Conservation (phyloP, 768 basidiomycete species). For the Lentinula sp. region DNA sequence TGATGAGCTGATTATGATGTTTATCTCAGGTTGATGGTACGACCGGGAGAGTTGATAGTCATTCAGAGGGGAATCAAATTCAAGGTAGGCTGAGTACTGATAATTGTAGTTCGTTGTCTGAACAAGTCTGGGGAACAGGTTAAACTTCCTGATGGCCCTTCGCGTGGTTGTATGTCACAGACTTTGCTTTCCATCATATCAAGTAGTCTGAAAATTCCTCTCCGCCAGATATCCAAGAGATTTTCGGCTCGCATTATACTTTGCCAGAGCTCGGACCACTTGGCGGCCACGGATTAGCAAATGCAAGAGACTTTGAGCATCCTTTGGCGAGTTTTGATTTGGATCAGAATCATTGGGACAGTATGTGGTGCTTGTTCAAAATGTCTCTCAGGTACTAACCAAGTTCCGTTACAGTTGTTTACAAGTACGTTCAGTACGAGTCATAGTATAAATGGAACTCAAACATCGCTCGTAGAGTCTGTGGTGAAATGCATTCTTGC, state of each 20-base stretch:
- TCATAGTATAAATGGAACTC: neutral
- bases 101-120: neutral
- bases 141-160: slow-evolving; percentile 49
- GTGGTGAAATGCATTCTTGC: slow-evolving; percentile 47
- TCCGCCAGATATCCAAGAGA: slow-evolving; percentile 49
- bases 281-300: slow-evolving; percentile 62
- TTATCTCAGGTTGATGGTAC: slow-evolving; percentile 45
- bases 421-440: slow-evolving; percentile 31
- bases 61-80: slow-evolving; percentile 64
- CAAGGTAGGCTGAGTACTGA: slow-evolving; percentile 33
- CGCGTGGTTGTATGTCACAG: slow-evolving; percentile 47
- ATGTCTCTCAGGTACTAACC: neutral
- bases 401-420: slow-evolving; percentile 27
- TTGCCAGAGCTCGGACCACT: slow-evolving; percentile 63
- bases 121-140: slow-evolving; percentile 23
- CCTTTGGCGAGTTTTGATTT: slow-evolving; percentile 64
- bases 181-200: neutral
- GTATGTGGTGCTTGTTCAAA: slow-evolving; percentile 23
- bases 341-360: slow-evolving; percentile 55
- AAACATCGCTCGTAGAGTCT: slow-evolving; percentile 30
- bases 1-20: slow-evolving; percentile 3
- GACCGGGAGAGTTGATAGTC: slow-evolving; percentile 59
- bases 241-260: slow-evolving; percentile 56
- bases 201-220: neutral
- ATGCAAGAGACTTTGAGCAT: slow-evolving; percentile 55